Percentiles rank a stretch among this genome's conserved stretches.
Evolutionary conservation across 495 filamentous ascomycete genomes (phyloP).

Genomic region (Daldinia decipiens): DNA sequence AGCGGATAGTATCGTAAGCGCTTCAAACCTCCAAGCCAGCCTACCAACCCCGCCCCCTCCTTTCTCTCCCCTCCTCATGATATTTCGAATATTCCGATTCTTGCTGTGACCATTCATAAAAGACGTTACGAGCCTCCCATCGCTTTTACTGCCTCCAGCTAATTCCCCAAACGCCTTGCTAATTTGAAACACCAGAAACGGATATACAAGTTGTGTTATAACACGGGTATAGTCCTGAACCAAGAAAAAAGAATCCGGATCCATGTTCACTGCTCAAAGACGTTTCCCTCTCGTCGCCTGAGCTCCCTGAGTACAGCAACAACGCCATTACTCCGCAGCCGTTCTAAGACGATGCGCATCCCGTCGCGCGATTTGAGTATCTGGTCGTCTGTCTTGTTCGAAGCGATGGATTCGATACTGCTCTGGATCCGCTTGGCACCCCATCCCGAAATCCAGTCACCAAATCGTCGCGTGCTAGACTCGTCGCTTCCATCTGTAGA

Average conservation of each 20-base stretch:
- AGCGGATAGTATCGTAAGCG: constrained; percentile 18
- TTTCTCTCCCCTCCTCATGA: constrained; percentile 1
- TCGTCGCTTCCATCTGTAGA: constrained; percentile 36
- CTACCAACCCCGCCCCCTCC: constrained; percentile 1
- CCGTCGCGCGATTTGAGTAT: constrained; percentile 90
- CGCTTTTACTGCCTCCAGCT: constrained; percentile 32
- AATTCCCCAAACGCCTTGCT: constrained; percentile 49
- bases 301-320: constrained; percentile 87
- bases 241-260: constrained; percentile 1
- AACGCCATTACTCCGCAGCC: constrained; percentile 79
- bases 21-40: constrained; percentile 23
- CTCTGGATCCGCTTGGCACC: constrained; percentile 83
- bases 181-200: constrained; percentile 38
- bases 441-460: constrained; percentile 63
- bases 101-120: constrained; percentile 11
- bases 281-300: constrained; percentile 71
- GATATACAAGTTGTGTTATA: constrained; percentile 29
- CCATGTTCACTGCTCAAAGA: constrained; percentile 38
- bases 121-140: constrained; percentile 16
- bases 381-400: constrained; percentile 83
- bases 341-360: constrained; percentile 92
- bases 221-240: constrained; percentile 10
- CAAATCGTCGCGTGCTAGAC: constrained; percentile 40
- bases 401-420: constrained; percentile 88
- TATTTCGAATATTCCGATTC: constrained; percentile 11